Evolutionary conservation across 805 yeast species (phyloP), one percentile per base, ranked within the genome.

Genomic region (Saturnispora gosingensis): DNA sequence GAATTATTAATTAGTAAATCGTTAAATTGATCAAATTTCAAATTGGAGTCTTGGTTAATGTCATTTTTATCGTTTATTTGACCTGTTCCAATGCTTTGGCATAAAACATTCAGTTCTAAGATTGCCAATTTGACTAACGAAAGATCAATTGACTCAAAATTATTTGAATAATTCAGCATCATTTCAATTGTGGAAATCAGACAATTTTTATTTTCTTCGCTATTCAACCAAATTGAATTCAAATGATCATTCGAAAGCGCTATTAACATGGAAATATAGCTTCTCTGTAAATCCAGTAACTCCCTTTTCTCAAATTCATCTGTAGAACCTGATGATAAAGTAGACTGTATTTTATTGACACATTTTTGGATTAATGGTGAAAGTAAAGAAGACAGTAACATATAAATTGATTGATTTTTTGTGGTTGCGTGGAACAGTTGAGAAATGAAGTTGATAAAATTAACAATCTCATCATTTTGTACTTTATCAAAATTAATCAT

Each of bases 391-490:
- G 85, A 81, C 56, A 91, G 72, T 67, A 91, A 71, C 58, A 81
- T 81, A 66, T 86, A 88, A 50, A 89, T 80, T 43, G 74, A 76
- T 45, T 73, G 73, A 61, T 80, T 78, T 20, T 45, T 36, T 3
- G 30, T 28, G 68, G 83, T 88, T 57, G 75, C 78, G 65, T 91
- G 97, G 49, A 85, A 78, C 55, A 93, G 78, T 68, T 93, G 98
- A 5, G 95, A 90, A 55, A 93, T 69, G 65, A 93, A 91, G 39
- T 91, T 78, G 51, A 89, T 69, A 62, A 93, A 88, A 61, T 89
- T 96, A 38, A 77, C 75, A 63, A 91, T 70, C 64, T 90, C 97
- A 49, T 73, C 69, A 11, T 77, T 67, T 53, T 77, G 78, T 58
- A 83, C 71, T 58, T 82, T 76, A 36, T 77, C 80, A 13, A 78